Percentiles rank a stretch among this genome's conserved stretches.
Evolutionary conservation across 345 rosid genomes (phyloP).

Genomic region (Passiflora organensis): DNA sequence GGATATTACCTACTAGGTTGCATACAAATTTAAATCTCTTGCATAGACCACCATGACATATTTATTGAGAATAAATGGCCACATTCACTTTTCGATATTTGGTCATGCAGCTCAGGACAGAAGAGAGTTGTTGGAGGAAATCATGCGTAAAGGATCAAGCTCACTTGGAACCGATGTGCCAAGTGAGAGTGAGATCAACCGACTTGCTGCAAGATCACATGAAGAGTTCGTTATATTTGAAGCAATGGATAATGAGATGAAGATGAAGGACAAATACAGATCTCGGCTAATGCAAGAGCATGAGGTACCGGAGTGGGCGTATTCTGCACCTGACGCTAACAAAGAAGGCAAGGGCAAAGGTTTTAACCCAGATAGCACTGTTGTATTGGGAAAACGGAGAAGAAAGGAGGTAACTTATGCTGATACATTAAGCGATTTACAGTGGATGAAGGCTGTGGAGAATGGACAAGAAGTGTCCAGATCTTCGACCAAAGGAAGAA

Average conservation of each 20-base stretch:
- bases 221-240: conserved; percentile 92
- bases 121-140: conserved; percentile 87
- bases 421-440: conserved; percentile 77
- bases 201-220: conserved; percentile 84
- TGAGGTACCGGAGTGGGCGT: conserved; percentile 98
- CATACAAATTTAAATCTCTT: background rate
- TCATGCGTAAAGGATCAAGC: conserved; percentile 96
- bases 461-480: conserved; percentile 68
- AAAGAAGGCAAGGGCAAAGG: conserved; percentile 57
- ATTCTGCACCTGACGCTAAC: conserved; percentile 35
- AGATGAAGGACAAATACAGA: conserved; percentile 74
- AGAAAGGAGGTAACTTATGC: conserved; percentile 73
- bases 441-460: conserved; percentile 94
- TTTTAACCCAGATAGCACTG: conserved; percentile 36
- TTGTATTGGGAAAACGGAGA: conserved; percentile 66
- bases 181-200: conserved; percentile 96
- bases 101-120: conserved; percentile 82
- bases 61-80: background rate
- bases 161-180: conserved; percentile 95
- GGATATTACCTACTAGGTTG: no score
- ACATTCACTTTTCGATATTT: no score
- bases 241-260: conserved; percentile 91
- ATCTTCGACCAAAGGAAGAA: conserved; percentile 43
- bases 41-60: background rate
- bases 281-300: conserved; percentile 91